Evolutionary conservation across 345 rosid species (phyloP), one percentile per base, ranked within the genome.

Genomic region (Cochlearia excelsa): DNA sequence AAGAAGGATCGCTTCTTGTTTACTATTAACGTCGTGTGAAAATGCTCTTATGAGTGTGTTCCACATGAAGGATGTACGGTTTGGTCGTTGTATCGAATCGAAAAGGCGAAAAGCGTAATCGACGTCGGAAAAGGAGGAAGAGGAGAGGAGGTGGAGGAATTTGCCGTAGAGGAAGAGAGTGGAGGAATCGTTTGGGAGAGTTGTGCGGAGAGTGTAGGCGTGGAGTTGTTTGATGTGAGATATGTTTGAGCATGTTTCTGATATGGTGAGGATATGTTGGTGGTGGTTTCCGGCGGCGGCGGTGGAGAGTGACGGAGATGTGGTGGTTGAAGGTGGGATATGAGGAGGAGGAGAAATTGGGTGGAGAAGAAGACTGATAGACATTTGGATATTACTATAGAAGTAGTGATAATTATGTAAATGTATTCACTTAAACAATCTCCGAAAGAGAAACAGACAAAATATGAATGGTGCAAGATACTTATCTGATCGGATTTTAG

Each of bases 21-120:
- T 85, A 9, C 76, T 63, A 4, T 71, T 76, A 26, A 66, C 42
- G 42, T 79, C 80, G 27, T 51, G 77, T 2, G 94, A 90, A 46
- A 73, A 82, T 37, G 87, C 93, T 71, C 87, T 74, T 31, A 90
- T 83, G 43, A 87, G 90, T 28, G 85, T 80, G 80, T 90, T 90
- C 97, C 95, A 90, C 86, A 80, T 78, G 75, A 87, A 90, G 0
- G 94, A 74, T 54, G 76, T 87, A 34, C 78, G 90, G 26, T 30
- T 62, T 38, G 57, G 26, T 48, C 37, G 65, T 5, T 65, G 56
- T 39, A 81, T 63, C 2, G 76, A 84, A 34, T 72, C 7, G 66
- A 90, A 90, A 51, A 90, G 54, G 3, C 73, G 68, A 63, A 16
- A 59, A 0, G 97, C 82, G 58, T 83, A 85, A 63, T 66, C 71